Conservation (phyloP, 345 rosid species). For the Eucalyptus albens region DNA sequence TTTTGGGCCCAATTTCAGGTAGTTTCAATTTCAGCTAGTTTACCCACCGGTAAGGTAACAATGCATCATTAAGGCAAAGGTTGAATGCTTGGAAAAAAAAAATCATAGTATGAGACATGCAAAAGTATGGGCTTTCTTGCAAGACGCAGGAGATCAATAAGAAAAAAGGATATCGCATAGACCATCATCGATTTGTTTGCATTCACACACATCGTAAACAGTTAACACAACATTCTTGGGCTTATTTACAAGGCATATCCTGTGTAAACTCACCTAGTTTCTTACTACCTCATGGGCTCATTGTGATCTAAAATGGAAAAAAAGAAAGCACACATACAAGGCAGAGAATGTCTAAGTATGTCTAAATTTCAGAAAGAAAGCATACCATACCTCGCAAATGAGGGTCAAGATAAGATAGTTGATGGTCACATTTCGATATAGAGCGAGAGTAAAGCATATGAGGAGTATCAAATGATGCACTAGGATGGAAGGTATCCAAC, state of each 20-base stretch:
- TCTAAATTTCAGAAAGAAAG: background rate
- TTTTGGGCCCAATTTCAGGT: background rate
- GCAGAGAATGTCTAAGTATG: background rate
- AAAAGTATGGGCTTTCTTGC: background rate
- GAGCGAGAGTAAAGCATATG: conserved; percentile 78
- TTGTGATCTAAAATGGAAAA: background rate
- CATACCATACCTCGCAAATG: conserved; percentile 61
- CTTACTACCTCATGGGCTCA: background rate
- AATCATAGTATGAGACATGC: background rate
- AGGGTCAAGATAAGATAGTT: conserved; percentile 85
- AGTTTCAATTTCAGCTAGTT: background rate
- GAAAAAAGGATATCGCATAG: background rate
- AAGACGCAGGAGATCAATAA: background rate
- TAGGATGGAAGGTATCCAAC: conserved; percentile 66
- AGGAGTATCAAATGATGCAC: conserved; percentile 82
- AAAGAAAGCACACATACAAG: background rate
- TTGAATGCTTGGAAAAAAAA: background rate
- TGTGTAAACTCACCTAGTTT: background rate
- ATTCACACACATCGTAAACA: background rate
- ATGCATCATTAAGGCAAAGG: background rate
- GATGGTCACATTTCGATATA: conserved; percentile 73
- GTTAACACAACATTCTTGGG: background rate
- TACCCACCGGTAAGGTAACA: background rate
- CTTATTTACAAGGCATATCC: background rate
- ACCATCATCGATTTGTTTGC: background rate